Evolutionary conservation across 139 green algal genomes (phyloP), one percentile per base, ranked within the genome.

Genomic region (Chlorella vulgaris): DNA sequence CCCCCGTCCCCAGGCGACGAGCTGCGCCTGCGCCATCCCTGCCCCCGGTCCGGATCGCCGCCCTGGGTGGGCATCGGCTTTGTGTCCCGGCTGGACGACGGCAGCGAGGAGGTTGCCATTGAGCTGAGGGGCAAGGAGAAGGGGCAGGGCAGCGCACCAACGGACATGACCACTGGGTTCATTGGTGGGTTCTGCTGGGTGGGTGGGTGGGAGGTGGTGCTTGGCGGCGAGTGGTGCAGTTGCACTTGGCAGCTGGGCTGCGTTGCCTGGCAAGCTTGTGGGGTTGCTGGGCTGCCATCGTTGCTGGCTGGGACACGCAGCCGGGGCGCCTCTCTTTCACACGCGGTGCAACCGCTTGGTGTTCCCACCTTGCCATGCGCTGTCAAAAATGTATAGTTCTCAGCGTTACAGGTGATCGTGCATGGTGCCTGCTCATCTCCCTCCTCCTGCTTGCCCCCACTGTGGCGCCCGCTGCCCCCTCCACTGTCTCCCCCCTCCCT

Each of bases 1-100:
- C 66, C 47, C 13, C 15, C 47, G 10, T 31, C 36, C 68, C 83
- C 91, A 77, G 96, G 96, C 10, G 94, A 99, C 83, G 96, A 98
- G 91, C 86, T 99, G 53, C 87, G 87, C 77, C 92, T 99, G 74
- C 81, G 80, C n/a, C 95, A 98, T 84, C 79, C 86, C 21, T 89
- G 83, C 76, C 84, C 89, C 4, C 76, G 85, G 67, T 85, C 87
- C 55, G 77, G 92, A 19, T 68, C 80, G 6, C 24, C 73, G 67
- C 65, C 92, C 28, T 97, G 95, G 96, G 86, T 94, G 85, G 89
- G 80, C 28, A 84, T 85, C 4, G 95, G 94, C 4, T 78, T 89
- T 33, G 94, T 98, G 42, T 79, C 94, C 26, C 91, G 89, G 65
- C 90, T 97, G 80, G 90, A 93, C 42, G 92, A 94, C 38, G 85